Evolutionary conservation across 176 grass and related monocot species (phyloP).

Genomic region (Musa acuminata): DNA sequence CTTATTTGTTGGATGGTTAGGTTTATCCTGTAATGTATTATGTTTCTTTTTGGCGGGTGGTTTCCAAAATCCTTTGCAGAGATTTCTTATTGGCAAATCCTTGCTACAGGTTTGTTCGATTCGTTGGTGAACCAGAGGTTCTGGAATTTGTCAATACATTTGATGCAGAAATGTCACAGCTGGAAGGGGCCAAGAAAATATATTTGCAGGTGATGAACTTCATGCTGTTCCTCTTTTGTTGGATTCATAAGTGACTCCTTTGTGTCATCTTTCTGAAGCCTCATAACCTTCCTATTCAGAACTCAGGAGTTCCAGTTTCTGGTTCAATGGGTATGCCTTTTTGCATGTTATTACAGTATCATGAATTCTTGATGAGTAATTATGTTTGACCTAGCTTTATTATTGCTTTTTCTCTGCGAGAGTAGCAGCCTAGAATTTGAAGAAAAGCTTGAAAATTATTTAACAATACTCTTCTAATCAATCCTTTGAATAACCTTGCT

Average conservation of each 20-base stretch:
- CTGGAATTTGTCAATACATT: slow-evolving; percentile 66
- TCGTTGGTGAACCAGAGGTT: slow-evolving; percentile 83
- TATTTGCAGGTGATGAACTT: slow-evolving; percentile 42
- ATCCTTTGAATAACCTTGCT: too few relatives aligned
- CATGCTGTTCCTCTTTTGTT: not conserved
- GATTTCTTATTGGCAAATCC: slow-evolving; percentile 6
- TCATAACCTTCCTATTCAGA: slow-evolving; percentile 29
- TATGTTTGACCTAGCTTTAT: not conserved
- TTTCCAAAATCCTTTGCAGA: not conserved
- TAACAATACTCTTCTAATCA: too few relatives aligned
- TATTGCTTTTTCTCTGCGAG: not conserved
- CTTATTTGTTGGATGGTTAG: not conserved
- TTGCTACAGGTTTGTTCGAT: slow-evolving; percentile 71
- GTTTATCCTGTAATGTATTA: not conserved
- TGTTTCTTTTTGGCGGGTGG: not conserved
- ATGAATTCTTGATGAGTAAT: not conserved
- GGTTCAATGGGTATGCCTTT: slow-evolving; percentile 41
- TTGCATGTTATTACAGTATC: not conserved
- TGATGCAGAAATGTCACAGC: slow-evolving; percentile 69
- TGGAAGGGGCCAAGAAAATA: slow-evolving; percentile 86
- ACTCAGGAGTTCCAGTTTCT: slow-evolving; percentile 38
- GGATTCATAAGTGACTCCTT: not conserved
- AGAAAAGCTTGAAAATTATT: not conserved
- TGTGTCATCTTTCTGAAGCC: slow-evolving; percentile 24
- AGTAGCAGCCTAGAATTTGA: not conserved